Evolutionary conservation across 2,329 filamentous ascomycete genomes (phyloP).

Genomic region (Cryphonectria carpinicola): DNA sequence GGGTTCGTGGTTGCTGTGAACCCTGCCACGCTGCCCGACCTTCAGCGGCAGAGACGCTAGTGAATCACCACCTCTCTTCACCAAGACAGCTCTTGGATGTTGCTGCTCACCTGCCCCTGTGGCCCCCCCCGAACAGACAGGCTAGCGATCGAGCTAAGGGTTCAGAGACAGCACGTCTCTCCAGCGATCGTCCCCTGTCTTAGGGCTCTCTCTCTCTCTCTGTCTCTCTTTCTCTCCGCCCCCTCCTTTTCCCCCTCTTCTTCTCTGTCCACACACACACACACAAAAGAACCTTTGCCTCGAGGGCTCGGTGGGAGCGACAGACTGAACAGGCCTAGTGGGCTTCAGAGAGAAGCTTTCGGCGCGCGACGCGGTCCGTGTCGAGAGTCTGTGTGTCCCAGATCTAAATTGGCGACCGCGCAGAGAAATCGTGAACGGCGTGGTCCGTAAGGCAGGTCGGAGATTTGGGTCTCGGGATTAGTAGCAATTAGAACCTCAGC

Average conservation of each 20-base stretch:
- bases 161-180: background rate
- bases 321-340: background rate
- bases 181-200: constrained; percentile 1
- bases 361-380: constrained; percentile 9
- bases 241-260: too few species aligned
- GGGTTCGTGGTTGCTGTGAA: background rate
- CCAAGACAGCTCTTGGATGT: background rate
- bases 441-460: constrained; percentile 7
- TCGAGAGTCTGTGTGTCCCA: constrained; percentile 5
- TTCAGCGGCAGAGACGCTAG: constrained; percentile 6
- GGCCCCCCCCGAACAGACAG: background rate
- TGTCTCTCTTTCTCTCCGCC: background rate
- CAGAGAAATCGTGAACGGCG: constrained; percentile 3
- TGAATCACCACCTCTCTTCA: background rate
- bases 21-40: too few species aligned
- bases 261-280: too few species aligned
- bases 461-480: background rate
- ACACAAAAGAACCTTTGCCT: background rate
- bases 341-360: constrained; percentile 1
- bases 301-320: constrained; percentile 4
- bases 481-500: background rate
- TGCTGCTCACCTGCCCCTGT: background rate
- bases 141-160: background rate
- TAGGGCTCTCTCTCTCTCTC: background rate
- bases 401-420: background rate